phyloP scores from a whole-genome alignment of 345 rosid genomes.

The Garcia nutans region DNA sequence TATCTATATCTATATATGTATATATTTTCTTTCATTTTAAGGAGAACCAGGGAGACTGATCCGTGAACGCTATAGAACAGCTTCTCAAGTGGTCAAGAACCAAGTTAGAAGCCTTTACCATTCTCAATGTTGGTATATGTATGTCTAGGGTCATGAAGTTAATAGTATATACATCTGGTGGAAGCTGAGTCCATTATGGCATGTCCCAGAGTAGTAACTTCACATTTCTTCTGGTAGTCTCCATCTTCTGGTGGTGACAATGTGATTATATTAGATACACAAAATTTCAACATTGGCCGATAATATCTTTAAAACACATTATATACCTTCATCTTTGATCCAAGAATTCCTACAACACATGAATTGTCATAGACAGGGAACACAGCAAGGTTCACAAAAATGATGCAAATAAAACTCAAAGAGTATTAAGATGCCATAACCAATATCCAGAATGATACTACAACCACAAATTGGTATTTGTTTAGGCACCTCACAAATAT shows the following conservation, averaged over 20 bases:
- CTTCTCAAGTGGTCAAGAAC: slow-evolving; percentile 97
- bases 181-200: neutral
- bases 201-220: neutral
- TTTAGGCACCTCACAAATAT: neutral
- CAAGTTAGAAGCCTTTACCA: slow-evolving; percentile 77
- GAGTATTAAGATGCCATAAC: slow-evolving; percentile 2
- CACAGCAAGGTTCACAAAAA: neutral
- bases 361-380: neutral
- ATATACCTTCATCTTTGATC: neutral
- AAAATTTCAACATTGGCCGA: neutral
- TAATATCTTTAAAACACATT: neutral
- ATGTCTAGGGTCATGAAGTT: slow-evolving; percentile 37
- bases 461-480: neutral
- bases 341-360: neutral
- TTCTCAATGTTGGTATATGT: slow-evolving; percentile 43
- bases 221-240: neutral
- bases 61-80: slow-evolving; percentile 91
- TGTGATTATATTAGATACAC: neutral
- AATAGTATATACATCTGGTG: neutral
- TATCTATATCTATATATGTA: too few relatives aligned
- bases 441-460: neutral
- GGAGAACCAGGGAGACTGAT: slow-evolving; percentile 93
- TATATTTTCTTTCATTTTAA: slow-evolving; percentile 26
- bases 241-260: neutral
- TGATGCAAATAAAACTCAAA: neutral